A percentile compares a stretch with the other conserved stretches of the same genome.
phyloP scores from a whole-genome alignment of 73 alveolate species.

The Symbiodinium pilosum region DNA sequence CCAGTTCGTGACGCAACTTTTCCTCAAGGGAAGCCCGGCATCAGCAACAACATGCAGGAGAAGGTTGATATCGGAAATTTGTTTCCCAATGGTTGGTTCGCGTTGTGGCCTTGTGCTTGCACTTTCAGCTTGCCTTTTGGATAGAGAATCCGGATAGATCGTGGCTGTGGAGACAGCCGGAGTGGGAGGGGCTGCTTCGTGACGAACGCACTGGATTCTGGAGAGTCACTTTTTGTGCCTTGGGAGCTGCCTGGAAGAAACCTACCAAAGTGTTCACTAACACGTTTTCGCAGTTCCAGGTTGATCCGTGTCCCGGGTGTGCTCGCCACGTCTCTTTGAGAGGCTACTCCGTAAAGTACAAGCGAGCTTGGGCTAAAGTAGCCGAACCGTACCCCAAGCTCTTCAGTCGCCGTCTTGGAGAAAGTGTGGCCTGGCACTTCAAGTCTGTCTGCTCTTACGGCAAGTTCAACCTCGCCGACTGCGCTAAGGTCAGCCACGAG shows the following conservation, averaged over 20 bases:
- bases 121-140: background rate
- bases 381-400: background rate
- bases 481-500: background rate
- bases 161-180: background rate
- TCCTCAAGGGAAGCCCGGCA: background rate
- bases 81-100: background rate
- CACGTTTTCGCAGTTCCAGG: background rate
- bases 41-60: background rate
- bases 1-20: background rate
- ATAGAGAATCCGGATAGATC: background rate
- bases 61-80: background rate
- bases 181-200: background rate
- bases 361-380: background rate
- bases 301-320: background rate
- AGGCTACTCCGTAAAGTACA: background rate
- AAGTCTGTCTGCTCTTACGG: background rate
- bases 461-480: background rate
- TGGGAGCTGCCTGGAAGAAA: background rate
- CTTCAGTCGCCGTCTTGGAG: background rate
- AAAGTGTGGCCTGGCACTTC: background rate
- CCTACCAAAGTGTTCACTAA: background rate
- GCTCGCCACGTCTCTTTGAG: background rate
- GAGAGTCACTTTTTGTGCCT: background rate
- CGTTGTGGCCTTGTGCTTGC: background rate
- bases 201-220: too few species aligned